These are phyloP conservation scores for Pseudogymnoascus destructans DNA, from an alignment of 2,329 filamentous ascomycete genomes.

Conservation along the genomic window DNA sequence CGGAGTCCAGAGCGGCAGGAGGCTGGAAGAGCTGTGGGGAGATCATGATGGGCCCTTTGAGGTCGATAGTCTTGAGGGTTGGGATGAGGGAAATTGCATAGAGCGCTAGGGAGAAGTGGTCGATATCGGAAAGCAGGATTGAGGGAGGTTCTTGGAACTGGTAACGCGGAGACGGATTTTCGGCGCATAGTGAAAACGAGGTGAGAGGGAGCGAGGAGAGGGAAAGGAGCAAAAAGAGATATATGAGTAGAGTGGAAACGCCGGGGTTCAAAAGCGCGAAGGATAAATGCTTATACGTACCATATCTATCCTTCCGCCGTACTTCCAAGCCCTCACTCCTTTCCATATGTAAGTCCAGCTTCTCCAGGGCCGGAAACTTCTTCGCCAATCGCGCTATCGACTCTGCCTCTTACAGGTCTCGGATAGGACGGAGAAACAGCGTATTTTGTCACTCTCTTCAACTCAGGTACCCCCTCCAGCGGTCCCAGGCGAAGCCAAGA, in stretches of 20 bases:
- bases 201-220: constrained; percentile 1
- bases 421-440: neutral
- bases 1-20: neutral
- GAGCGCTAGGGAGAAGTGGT: constrained; percentile 9
- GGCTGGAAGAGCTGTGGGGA: constrained; percentile 9
- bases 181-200: neutral
- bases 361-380: neutral
- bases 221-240: neutral
- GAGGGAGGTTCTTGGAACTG: constrained; percentile 2
- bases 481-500: constrained; percentile 10
- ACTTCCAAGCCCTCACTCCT: neutral
- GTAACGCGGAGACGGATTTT: neutral
- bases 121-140: neutral
- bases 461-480: neutral
- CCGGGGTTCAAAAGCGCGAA: neutral
- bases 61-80: constrained; percentile 6
- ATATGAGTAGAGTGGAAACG: neutral
- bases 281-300: neutral
- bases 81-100: constrained; percentile 9
- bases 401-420: neutral
- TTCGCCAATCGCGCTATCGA: neutral
- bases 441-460: constrained; percentile 4
- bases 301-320: neutral
- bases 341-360: neutral
- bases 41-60: constrained; percentile 10